Evolutionary conservation across 2,329 filamentous ascomycete species (phyloP).

Genomic region (Paecilomyces formosus): DNA sequence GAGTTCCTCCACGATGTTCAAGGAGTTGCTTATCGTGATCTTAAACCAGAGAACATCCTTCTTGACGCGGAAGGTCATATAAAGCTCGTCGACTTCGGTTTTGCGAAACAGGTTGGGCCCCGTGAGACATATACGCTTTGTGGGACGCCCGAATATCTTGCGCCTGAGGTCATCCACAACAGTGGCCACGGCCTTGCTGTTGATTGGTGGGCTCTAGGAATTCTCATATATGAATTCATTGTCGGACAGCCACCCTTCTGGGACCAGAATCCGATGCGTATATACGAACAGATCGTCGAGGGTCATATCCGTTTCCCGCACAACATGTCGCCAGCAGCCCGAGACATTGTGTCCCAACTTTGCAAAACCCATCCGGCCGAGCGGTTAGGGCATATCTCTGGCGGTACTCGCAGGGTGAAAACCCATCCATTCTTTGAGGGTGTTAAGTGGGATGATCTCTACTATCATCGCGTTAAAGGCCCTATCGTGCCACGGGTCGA

Average conservation of each 20-base stretch:
- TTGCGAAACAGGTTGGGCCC: slow-evolving; percentile 55
- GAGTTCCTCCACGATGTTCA: slow-evolving; percentile 58
- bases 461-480: slow-evolving; percentile 51
- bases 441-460: slow-evolving; percentile 57
- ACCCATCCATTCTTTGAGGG: slow-evolving; percentile 55
- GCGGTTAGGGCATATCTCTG: slow-evolving; percentile 55
- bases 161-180: slow-evolving; percentile 60
- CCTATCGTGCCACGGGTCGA: slow-evolving; percentile 56
- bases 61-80: slow-evolving; percentile 59
- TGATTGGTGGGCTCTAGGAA: slow-evolving; percentile 63
- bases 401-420: slow-evolving; percentile 53
- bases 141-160: slow-evolving; percentile 60
- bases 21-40: slow-evolving; percentile 58
- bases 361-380: slow-evolving; percentile 59
- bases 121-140: slow-evolving; percentile 59
- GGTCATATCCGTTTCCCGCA: slow-evolving; percentile 55
- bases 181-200: slow-evolving; percentile 58
- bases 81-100: slow-evolving; percentile 61
- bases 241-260: slow-evolving; percentile 62
- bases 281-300: slow-evolving; percentile 61
- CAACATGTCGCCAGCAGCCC: slow-evolving; percentile 51
- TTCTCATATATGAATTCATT: slow-evolving; percentile 60
- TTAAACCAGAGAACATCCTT: slow-evolving; percentile 62
- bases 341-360: slow-evolving; percentile 54
- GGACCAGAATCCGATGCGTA: slow-evolving; percentile 63